Evolutionary conservation across 2,329 filamentous ascomycete genomes (phyloP).

Genomic region (Alternaria novae-zelandiae): DNA sequence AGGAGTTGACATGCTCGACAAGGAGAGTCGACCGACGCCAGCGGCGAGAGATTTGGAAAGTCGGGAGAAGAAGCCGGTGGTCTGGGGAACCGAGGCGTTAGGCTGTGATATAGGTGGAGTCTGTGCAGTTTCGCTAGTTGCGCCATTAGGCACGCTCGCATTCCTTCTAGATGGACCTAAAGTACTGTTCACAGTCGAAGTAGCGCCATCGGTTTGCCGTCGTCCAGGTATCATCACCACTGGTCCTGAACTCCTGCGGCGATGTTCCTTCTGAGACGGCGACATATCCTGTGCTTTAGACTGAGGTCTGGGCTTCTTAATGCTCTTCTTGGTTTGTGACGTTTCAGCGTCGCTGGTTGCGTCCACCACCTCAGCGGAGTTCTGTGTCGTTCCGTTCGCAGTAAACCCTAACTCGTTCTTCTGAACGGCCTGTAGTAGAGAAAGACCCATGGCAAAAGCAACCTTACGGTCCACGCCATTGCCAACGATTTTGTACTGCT

Average conservation of each 20-base stretch:
- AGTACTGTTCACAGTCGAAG: too few species aligned
- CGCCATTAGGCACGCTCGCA: neutral
- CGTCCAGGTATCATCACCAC: neutral
- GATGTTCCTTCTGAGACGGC: neutral
- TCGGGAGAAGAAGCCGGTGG: neutral
- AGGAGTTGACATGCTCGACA: neutral
- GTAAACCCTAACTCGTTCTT: neutral
- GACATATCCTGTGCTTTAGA: neutral
- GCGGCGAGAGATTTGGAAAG: neutral
- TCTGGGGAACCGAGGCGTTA: neutral
- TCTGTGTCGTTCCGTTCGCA: neutral
- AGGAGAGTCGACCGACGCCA: neutral
- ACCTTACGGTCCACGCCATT: conserved; percentile 78
- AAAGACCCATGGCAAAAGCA: conserved; percentile 69
- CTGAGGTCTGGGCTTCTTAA: neutral
- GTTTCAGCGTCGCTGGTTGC: neutral
- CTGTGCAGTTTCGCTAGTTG: too few species aligned
- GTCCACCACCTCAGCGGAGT: neutral
- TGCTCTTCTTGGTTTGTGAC: neutral
- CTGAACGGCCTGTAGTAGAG: conserved; percentile 48
- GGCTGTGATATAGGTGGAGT: neutral
- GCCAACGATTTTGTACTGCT: conserved; percentile 72
- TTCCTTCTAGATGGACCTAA: too few species aligned
- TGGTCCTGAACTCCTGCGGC: neutral
- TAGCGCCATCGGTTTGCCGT: neutral